Percentiles rank a stretch among this genome's conserved stretches.
Evolutionary conservation across 768 basidiomycete species (phyloP).

Genomic region (Suillus americanus): DNA sequence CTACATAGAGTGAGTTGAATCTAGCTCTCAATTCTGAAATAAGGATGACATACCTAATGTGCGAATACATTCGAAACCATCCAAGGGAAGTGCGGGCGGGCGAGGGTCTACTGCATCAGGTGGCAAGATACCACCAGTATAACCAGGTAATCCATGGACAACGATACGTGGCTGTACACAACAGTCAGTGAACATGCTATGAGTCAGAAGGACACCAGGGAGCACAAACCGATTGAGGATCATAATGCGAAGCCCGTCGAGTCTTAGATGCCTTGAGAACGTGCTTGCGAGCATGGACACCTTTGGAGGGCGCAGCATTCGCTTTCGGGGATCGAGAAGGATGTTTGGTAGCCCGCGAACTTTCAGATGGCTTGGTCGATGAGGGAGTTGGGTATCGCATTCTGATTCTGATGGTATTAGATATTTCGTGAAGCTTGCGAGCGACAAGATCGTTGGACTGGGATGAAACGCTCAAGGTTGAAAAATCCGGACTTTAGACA

Average conservation of each 20-base stretch:
- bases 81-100: constrained; percentile 34
- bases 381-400: constrained; percentile 10
- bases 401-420: background rate
- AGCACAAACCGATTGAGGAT: background rate
- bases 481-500: background rate
- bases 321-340: constrained; percentile 13
- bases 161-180: constrained; percentile 17
- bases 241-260: background rate
- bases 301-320: constrained; percentile 8
- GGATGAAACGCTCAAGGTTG: background rate
- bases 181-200: constrained; percentile 1
- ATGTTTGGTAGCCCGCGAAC: constrained; percentile 12
- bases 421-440: background rate
- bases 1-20: constrained; percentile 24
- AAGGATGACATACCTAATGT: constrained; percentile 34
- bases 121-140: constrained; percentile 14
- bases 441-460: background rate
- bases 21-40: background rate
- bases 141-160: constrained; percentile 11
- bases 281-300: constrained; percentile 8
- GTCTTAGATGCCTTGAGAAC: constrained; percentile 11
- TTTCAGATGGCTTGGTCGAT: constrained; percentile 10
- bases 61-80: constrained; percentile 43
- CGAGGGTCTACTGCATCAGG: constrained; percentile 34
- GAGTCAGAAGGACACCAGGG: background rate